Base-by-base conservation (phyloP, 2,329 filamentous ascomycete genomes). In the Cercospora citrullina region DNA sequence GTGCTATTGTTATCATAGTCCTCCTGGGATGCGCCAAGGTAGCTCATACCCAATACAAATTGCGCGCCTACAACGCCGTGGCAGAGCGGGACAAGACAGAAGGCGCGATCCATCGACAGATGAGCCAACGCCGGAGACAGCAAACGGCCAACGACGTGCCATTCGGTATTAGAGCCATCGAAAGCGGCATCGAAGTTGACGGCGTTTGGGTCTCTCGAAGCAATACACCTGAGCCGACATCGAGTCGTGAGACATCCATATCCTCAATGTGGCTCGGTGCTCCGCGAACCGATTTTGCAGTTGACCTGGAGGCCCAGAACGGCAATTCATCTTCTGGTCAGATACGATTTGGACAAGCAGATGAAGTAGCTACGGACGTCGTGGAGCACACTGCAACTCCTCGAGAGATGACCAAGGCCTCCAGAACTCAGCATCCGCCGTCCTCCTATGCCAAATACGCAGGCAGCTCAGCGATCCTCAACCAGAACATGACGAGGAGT, bases 131-230 rank as follows among this genome's bases (percentile, higher is more conserved):
- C 16, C 63, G 63, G n/a, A 63, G 53, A 21, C 59, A 48, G 55
- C 53, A 39, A n/a, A 45, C 36, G 36, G 64, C 31, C 88, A 82
- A 87, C 83, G 74, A 83, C 59, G 87, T 96, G 39, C 93, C 93
- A 0, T 97, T 97, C 75, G 94, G 94, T 21, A 87, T 95, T 63
- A 89, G 91, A 73, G 94, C 94, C 6, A 87, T 97, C 58, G 90
- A 97, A 77, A 91, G 87, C 72, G 93, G 93, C 5, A 84, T 96
- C 53, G 87, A 94, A 76, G 87, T 96, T 7, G 92, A 96, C 71
- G 94, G 93, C 4, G 93, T 97, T 61, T 85, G 82, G 81, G 82
- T 84, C 42, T 84, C 83, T 78, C 66, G 77, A 30, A 69, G 74
- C 59, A 84, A 83, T 72, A 84, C 82, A 8, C 78, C 76, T 28